Base-by-base conservation (phyloP, 2,329 filamentous ascomycete genomes). In the Alternaria brassicicola region DNA sequence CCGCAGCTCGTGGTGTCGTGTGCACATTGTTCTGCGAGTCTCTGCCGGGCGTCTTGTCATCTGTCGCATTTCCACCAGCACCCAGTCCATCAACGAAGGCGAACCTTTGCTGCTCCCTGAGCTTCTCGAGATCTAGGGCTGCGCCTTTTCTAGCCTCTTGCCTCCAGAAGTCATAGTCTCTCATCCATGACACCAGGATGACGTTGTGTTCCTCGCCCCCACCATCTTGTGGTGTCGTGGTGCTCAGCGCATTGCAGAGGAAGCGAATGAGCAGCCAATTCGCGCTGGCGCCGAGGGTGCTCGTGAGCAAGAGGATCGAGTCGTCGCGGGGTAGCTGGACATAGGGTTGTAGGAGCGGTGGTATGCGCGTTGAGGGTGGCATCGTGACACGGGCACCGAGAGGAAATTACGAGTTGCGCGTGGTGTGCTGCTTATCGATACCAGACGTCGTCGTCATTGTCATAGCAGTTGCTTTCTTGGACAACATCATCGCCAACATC, bases 121-220 rank as follows among this genome's bases (percentile, higher is more conserved):
- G 75, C 6, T 82, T 82, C 17, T 89, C 85, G 49, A 95, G 80
- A 76, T 96, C 91, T 47, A 95, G 72, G 2, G 90, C 91, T 85
- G 64, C 89, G 71, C 92, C 77, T 76, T 88, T 88, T 52, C 86
- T 84, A 2, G 84, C 84, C 48, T 91, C 89, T 3, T 88, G 85
- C 62, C 82, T 87, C 92, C 93, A 97, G 73, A 96, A 96, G 1
- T 85, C 80, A 63, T 84, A 85, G 68, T 94, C 89, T 59, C 91
- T 85, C 78, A 96, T 80, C 78, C 95, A 97, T 79, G 91, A 96
- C 57, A 95, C 87, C 3, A 97, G 81, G 3, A 97, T 82, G 1
- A 97, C 77, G 17, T 74, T 76, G 9, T 65, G 64, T 6, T 62
- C 67, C 15, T 68, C 64, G 30, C 52, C 65, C 62, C 71, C 69